These are phyloP conservation scores for Diplosphaera chodatii DNA, from an alignment of 139 green algal species.

Conservation along the genomic window DNA sequence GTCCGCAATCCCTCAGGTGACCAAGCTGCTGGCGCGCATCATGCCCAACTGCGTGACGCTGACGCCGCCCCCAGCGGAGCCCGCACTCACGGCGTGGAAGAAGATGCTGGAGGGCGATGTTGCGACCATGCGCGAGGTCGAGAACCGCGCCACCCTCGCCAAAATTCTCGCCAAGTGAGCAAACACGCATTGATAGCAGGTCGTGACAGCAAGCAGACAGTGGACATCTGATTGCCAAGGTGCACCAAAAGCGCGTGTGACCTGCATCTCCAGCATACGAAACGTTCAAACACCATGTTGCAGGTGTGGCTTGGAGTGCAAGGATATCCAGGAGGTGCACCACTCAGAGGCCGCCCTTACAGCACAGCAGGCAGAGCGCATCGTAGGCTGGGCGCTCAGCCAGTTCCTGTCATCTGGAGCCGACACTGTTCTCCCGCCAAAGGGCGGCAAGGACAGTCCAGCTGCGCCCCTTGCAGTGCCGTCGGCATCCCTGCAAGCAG, in stretches of 20 bases:
- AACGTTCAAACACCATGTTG: too few species aligned
- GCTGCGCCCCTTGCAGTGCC: neutral
- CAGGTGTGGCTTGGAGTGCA: conserved; percentile 17
- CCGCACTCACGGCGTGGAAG: conserved; percentile 32
- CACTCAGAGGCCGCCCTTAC: conserved; percentile 27
- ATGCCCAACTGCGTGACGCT: conserved; percentile 37
- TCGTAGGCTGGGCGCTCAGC: conserved; percentile 29
- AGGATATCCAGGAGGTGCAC: conserved; percentile 16
- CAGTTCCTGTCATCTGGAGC: conserved; percentile 6
- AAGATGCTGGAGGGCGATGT: conserved; percentile 37
- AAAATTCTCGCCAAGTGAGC: conserved; percentile 23
- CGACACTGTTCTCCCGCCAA: neutral
- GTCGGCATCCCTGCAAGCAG: neutral
- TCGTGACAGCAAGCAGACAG: too few species aligned
- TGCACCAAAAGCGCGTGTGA: too few species aligned
- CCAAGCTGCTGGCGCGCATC: conserved; percentile 34
- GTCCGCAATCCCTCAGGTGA: neutral
- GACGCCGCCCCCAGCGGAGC: conserved; percentile 32
- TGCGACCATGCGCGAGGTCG: conserved; percentile 23
- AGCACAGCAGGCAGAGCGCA: conserved; percentile 29
- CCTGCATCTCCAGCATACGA: too few species aligned
- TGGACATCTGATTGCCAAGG: too few species aligned
- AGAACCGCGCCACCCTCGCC: conserved; percentile 28
- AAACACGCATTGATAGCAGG: too few species aligned
- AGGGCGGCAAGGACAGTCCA: too few species aligned